Conservation (phyloP, 73 alveolate species). For the Tetrahymena borealis region DNA sequence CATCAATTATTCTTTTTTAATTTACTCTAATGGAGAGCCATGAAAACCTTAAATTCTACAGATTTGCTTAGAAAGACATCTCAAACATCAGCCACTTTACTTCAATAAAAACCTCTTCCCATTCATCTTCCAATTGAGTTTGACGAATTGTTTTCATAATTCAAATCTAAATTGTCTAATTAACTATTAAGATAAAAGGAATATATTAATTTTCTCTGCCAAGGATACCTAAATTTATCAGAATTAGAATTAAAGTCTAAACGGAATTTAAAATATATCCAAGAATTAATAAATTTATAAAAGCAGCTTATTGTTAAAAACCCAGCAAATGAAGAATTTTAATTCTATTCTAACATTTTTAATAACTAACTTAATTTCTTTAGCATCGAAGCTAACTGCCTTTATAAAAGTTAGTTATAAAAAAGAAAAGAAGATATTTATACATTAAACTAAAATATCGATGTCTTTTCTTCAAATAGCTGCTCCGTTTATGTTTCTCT, state of each 20-base stretch:
- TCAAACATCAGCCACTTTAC: background rate
- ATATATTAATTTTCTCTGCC: background rate
- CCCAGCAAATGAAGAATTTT: background rate
- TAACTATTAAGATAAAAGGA: background rate
- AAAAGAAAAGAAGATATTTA: background rate
- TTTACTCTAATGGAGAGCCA: background rate
- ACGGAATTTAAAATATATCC: background rate
- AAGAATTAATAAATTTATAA: background rate
- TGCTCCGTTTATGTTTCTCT: background rate
- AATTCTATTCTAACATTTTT: background rate
- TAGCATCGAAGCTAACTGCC: background rate
- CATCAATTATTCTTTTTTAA: background rate
- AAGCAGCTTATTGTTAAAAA: background rate
- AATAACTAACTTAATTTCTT: background rate
- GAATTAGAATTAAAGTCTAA: background rate
- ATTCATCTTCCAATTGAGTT: background rate
- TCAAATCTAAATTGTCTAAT: background rate
- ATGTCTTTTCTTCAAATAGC: background rate
- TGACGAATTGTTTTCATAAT: background rate
- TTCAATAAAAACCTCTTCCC: background rate
- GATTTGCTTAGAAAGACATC: background rate
- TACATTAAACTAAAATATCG: background rate
- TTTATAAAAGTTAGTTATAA: background rate
- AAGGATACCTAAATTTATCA: background rate
- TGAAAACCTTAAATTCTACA: background rate